phyloP scores from a whole-genome alignment of 495 filamentous ascomycete species.

The Podospora pseudocomata region DNA sequence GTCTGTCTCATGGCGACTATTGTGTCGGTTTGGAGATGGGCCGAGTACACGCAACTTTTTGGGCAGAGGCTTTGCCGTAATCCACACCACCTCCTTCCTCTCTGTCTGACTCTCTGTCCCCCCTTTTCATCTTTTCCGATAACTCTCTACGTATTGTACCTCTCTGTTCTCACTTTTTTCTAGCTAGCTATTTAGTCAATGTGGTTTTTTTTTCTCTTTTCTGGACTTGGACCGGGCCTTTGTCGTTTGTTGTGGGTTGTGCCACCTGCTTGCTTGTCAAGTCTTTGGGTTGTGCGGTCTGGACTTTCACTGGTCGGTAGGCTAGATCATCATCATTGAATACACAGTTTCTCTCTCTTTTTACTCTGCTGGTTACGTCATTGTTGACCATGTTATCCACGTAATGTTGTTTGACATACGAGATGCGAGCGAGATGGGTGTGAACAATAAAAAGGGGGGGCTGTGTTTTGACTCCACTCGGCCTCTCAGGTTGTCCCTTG shows the following conservation, averaged over 20 bases:
- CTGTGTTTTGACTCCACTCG: neutral
- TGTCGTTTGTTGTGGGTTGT: slow-evolving; percentile 1
- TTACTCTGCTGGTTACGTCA: neutral
- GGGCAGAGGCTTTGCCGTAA: slow-evolving; percentile 10
- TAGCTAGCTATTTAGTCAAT: slow-evolving; percentile 25
- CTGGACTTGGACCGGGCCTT: slow-evolving; percentile 11
- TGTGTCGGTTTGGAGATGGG: slow-evolving; percentile 8
- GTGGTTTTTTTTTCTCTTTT: slow-evolving; percentile 12
- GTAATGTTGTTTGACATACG: neutral
- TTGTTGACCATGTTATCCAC: neutral
- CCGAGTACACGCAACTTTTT: neutral
- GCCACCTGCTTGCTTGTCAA: neutral
- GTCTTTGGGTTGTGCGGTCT: slow-evolving; percentile 4
- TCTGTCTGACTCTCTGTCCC: slow-evolving; percentile 16
- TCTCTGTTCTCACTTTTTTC: slow-evolving; percentile 15
- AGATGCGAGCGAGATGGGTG: neutral
- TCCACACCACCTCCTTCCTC: slow-evolving; percentile 4
- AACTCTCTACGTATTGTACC: slow-evolving; percentile 18
- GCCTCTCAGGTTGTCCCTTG: neutral
- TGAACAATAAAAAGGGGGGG: neutral
- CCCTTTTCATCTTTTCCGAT: slow-evolving; percentile 19
- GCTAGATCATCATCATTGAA: slow-evolving; percentile 3
- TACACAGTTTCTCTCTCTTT: neutral
- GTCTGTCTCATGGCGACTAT: neutral
- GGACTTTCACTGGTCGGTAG: slow-evolving; percentile 2